Base-by-base conservation (phyloP, 2,329 filamentous ascomycete genomes). In the Trichoderma afroharzianum region DNA sequence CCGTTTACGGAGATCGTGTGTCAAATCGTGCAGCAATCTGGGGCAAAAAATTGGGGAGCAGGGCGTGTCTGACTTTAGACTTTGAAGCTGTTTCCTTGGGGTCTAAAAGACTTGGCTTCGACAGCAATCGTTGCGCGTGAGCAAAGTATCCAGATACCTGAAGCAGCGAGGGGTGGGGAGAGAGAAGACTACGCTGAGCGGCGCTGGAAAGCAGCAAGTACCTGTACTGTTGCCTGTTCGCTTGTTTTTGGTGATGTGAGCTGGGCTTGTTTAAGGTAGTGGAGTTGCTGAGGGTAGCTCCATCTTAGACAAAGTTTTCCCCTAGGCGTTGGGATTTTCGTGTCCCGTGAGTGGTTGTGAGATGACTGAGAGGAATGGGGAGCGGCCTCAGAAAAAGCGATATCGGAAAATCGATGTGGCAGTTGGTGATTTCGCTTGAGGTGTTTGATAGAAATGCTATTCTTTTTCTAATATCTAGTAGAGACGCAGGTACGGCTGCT, bases 21-120 rank as follows among this genome's bases (percentile, higher is more conserved):
- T 74, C 73, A 74, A 69, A 73, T 73, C 64, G 64, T 73, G 73
- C 73, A 74, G 69, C 68, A 73, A 59, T 55, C 72, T 69, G 64
- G 73, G 43, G 58, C 39, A 14, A 50, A 69, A 68, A 59, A 57
- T 32, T n/a, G 71, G 55, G 63, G 63, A 32, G 26, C 26, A 53
- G 63, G 62, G 58, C 18, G 72, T 59, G n/a, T 58, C n/a, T 58
- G n/a, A 32, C 63, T 28, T 68, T 68, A 62, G 67, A 50, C 30
- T 53, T 50, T 53, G 28, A 36, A 33, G 21, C 26, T 39, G 47
- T 58, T 64, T 30, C 14, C 33, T 50, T 55, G 33, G 47, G 33
- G 26, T 21, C 33, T 21, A 43, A 32, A 32, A 50, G 55, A 68
- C 66, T 39, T 63, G 58, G 6, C 30, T 39, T 53, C 24, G 61